Evolutionary conservation across 257 asterid genomes (phyloP).

Genomic region (Lavandula angustifolia): DNA sequence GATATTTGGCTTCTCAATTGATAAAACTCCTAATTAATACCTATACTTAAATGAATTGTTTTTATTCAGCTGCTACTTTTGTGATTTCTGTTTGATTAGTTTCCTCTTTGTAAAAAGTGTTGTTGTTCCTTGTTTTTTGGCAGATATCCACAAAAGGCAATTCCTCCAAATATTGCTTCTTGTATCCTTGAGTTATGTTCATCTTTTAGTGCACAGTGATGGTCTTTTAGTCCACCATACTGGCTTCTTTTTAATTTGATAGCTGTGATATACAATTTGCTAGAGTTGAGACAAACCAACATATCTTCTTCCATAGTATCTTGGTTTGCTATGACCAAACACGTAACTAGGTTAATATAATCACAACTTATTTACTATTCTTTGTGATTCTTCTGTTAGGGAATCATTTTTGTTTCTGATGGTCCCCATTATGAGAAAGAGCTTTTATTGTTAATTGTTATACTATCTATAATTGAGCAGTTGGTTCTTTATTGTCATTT

Average conservation of each 20-base stretch:
- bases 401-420: conserved; percentile 1
- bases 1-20: no score
- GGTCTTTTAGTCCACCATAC: conserved; percentile 20
- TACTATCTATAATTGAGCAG: conserved; percentile 18
- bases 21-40: neutral
- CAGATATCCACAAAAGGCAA: conserved; percentile 81
- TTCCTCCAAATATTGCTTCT: conserved; percentile 87
- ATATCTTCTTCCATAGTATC: no score
- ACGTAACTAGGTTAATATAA: no score
- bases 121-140: conserved; percentile 30
- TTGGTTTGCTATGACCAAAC: no score
- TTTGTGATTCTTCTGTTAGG: neutral
- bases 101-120: no score
- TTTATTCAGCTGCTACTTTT: conserved; percentile 22
- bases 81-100: conserved; percentile 15
- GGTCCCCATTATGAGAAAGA: conserved; percentile 17
- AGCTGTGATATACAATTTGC: no score
- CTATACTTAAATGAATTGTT: conserved; percentile 4
- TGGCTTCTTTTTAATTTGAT: no score
- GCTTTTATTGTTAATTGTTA: neutral
- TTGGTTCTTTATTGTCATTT: conserved; percentile 15
- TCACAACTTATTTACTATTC: no score
- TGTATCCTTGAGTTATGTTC: conserved; percentile 64
- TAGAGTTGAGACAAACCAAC: no score
- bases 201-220: conserved; percentile 14